A percentile compares a stretch with the other conserved stretches of the same genome.
Evolutionary conservation across 352 stramenopile species (phyloP).

Genomic region (Pythium coloratum): DNA sequence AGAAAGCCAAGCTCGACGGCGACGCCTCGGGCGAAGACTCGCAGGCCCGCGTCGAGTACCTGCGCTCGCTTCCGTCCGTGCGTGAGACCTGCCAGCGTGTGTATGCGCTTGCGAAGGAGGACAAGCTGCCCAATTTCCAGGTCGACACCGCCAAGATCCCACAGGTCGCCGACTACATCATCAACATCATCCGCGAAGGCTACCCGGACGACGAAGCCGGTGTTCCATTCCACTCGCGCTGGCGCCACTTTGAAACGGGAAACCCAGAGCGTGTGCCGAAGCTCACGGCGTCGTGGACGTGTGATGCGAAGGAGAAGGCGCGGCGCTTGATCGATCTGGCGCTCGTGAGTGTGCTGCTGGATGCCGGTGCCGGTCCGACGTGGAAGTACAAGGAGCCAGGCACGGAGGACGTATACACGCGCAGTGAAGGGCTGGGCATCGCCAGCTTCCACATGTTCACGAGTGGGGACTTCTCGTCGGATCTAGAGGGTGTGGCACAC

Average conservation of each 20-base stretch:
- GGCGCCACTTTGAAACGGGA: slow-evolving; percentile 82
- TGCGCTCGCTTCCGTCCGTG: slow-evolving; percentile 73
- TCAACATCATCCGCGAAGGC: slow-evolving; percentile 54
- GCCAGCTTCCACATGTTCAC: slow-evolving; percentile 87
- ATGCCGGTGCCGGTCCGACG: slow-evolving; percentile 63
- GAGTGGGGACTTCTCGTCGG: slow-evolving; percentile 63
- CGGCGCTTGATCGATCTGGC: slow-evolving; percentile 73
- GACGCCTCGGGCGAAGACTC: slow-evolving; percentile 5
- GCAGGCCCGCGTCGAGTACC: slow-evolving; percentile 35
- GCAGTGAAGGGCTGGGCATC: slow-evolving; percentile 80
- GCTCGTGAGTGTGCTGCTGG: slow-evolving; percentile 77
- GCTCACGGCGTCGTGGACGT: slow-evolving; percentile 51
- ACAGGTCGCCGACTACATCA: slow-evolving; percentile 67
- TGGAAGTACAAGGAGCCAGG: slow-evolving; percentile 76
- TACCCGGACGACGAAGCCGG: slow-evolving; percentile 51
- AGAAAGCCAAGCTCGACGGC: slow-evolving; percentile 15
- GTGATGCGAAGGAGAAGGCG: slow-evolving; percentile 51
- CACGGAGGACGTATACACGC: slow-evolving; percentile 64
- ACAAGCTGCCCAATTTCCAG: slow-evolving; percentile 64
- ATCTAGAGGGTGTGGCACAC: slow-evolving; percentile 40
- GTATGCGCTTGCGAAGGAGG: slow-evolving; percentile 44
- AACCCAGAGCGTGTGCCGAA: slow-evolving; percentile 56
- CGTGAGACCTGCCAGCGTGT: slow-evolving; percentile 71
- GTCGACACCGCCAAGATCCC: slow-evolving; percentile 58
- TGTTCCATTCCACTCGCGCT: slow-evolving; percentile 81